Percentiles rank a stretch among this genome's conserved stretches.
Conservation (phyloP, 1,284 basidiomycete genomes). For the Apiotrichum mycotoxinovorans region DNA sequence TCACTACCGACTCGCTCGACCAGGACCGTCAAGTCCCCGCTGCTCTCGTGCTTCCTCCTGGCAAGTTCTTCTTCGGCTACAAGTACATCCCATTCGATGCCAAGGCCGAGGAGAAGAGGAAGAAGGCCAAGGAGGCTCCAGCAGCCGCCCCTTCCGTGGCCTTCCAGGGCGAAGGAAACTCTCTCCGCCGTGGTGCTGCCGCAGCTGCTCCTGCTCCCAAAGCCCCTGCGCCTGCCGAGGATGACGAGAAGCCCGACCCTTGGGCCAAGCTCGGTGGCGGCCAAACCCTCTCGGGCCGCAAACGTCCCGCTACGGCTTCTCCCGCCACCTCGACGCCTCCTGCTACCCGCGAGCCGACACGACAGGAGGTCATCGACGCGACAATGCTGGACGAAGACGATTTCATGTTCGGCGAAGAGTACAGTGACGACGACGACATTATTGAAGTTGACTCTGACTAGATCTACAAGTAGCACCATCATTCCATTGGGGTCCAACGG, state of each 20-base stretch:
- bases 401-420: conserved; percentile 33
- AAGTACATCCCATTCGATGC: conserved; percentile 68
- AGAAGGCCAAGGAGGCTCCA: conserved; percentile 33
- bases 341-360: conserved; percentile 2
- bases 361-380: conserved; percentile 38
- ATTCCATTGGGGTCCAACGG: not conserved
- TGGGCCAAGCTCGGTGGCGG: conserved; percentile 48
- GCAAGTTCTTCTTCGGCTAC: conserved; percentile 92
- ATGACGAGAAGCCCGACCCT: conserved; percentile 37
- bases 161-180: conserved; percentile 44
- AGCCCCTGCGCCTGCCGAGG: not conserved
- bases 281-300: conserved; percentile 31
- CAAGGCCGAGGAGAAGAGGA: conserved; percentile 37
- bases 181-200: conserved; percentile 25
- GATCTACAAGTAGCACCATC: not conserved
- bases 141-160: conserved; percentile 20
- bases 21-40: conserved; percentile 82
- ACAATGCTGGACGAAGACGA: conserved; percentile 48
- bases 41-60: conserved; percentile 82
- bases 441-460: conserved; percentile 49
- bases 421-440: conserved; percentile 36
- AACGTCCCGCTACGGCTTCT: conserved; percentile 5
- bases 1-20: conserved; percentile 72
- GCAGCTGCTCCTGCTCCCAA: not conserved
- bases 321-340: conserved; percentile 3